Percentiles rank a stretch among this genome's conserved stretches.
Conservation (phyloP, 31 red algal species). For the Odonthalia washingtoniensis region DNA sequence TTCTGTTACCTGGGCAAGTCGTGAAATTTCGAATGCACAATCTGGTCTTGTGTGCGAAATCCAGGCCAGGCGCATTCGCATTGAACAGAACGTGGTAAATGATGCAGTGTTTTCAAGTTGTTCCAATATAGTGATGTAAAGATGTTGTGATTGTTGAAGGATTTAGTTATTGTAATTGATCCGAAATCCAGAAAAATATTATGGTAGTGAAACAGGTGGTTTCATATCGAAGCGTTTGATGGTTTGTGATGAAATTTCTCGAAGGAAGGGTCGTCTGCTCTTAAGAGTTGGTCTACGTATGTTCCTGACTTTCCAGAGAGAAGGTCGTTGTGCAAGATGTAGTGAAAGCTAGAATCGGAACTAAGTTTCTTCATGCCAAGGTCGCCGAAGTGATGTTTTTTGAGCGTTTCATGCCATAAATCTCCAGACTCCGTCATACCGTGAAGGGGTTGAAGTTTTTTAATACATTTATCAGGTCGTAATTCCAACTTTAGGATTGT, state of each 20-base stretch:
- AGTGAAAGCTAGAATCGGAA: slow-evolving; percentile 48
- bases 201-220: background rate
- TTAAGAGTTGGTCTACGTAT: slow-evolving; percentile 34
- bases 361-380: slow-evolving; percentile 1
- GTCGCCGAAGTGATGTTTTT: slow-evolving; percentile 18
- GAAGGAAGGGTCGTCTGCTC: background rate
- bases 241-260: background rate
- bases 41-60: slow-evolving; percentile 23
- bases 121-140: slow-evolving; percentile 30
- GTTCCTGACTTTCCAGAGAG: slow-evolving; percentile 14
- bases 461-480: slow-evolving; percentile 7
- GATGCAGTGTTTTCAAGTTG: background rate
- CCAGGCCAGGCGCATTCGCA: slow-evolving; percentile 53
- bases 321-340: background rate
- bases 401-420: slow-evolving; percentile 37
- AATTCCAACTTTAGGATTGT: slow-evolving; percentile 42
- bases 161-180: background rate
- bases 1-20: slow-evolving; percentile 34
- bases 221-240: background rate
- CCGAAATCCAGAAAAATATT: slow-evolving; percentile 16
- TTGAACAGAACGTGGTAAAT: slow-evolving; percentile 12
- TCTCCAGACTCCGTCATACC: slow-evolving; percentile 44
- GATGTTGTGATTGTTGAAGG: slow-evolving; percentile 13
- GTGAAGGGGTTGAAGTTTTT: slow-evolving; percentile 37
- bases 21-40: slow-evolving; percentile 37